phyloP scores from a whole-genome alignment of 2,329 filamentous ascomycete species.

The Bimuria novae-zelandiae region DNA sequence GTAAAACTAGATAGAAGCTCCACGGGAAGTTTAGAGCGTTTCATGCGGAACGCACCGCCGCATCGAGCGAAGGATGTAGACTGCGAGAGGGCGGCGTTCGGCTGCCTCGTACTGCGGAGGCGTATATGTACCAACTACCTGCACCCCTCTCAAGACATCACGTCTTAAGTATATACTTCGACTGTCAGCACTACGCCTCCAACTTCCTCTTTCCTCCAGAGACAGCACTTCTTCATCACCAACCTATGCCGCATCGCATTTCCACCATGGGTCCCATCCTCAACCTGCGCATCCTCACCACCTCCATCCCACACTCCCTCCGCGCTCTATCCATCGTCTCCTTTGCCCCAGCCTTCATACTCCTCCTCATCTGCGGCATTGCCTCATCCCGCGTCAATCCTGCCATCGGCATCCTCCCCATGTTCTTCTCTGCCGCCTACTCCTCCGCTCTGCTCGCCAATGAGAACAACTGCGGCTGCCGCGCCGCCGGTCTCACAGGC shows the following conservation, averaged over 20 bases:
- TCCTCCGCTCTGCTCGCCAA: constrained; percentile 29
- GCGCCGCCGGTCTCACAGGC: constrained; percentile 27
- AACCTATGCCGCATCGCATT: background rate
- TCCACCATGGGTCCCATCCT: constrained; percentile 15
- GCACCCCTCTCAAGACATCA: too few relatives aligned
- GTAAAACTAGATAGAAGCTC: too few relatives aligned
- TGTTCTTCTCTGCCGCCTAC: constrained; percentile 32
- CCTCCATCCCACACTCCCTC: constrained; percentile 27
- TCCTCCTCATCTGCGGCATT: constrained; percentile 35
- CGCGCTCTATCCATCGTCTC: constrained; percentile 28
- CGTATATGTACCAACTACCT: too few relatives aligned
- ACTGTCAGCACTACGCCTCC: too few relatives aligned
- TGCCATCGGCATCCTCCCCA: constrained; percentile 34
- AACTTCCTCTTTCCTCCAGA: too few relatives aligned
- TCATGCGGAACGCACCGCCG: too few relatives aligned
- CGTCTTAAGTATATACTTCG: too few relatives aligned
- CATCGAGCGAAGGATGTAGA: too few relatives aligned
- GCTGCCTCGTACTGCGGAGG: too few relatives aligned
- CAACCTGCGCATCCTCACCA: constrained; percentile 29
- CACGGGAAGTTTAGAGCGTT: too few relatives aligned
- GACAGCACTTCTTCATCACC: too few relatives aligned
- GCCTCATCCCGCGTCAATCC: constrained; percentile 26
- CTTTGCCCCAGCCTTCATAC: constrained; percentile 31
- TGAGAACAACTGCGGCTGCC: constrained; percentile 31
- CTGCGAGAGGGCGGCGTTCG: too few relatives aligned